A percentile compares a stretch with the other conserved stretches of the same genome.
phyloP scores from a whole-genome alignment of 129 eudicot species.

The Lactuca saligna region DNA sequence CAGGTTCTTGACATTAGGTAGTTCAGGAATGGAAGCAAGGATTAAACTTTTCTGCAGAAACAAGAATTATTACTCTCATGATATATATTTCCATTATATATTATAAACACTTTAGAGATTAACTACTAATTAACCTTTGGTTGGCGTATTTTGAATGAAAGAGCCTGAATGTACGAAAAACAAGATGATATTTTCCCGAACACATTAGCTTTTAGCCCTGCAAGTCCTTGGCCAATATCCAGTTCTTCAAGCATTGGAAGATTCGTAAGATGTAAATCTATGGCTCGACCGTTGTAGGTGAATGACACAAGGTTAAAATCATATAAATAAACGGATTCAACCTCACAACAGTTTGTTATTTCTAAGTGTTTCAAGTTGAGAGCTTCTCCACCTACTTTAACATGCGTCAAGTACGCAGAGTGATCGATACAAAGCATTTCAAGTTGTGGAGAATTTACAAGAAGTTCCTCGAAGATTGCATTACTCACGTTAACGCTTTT shows the following conservation, averaged over 20 bases:
- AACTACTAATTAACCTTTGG: too few relatives aligned
- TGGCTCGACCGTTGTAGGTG: slow-evolving; percentile 23
- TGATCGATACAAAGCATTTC: slow-evolving; percentile 19
- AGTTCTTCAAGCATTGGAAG: slow-evolving; percentile 44
- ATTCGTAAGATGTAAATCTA: slow-evolving; percentile 23
- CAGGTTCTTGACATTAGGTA: slow-evolving; percentile 42
- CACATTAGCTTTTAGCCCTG: slow-evolving; percentile 37
- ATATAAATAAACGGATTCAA: slow-evolving; percentile 28
- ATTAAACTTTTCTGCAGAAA: slow-evolving; percentile 33
- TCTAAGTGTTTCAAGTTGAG: slow-evolving; percentile 31
- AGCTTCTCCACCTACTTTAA: slow-evolving; percentile 18
- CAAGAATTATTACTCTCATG: not conserved
- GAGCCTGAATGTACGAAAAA: slow-evolving; percentile 32
- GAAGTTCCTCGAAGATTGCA: slow-evolving; percentile 22
- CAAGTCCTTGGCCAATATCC: slow-evolving; percentile 20
- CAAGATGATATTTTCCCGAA: slow-evolving; percentile 33
- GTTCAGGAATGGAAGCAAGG: slow-evolving; percentile 25
- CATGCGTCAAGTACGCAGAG: slow-evolving; percentile 16
- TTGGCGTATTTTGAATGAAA: not conserved
- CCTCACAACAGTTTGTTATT: not conserved
- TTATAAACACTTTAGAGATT: too few relatives aligned
- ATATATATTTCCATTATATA: not conserved
- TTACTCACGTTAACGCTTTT: slow-evolving; percentile 33
- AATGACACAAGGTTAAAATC: slow-evolving; percentile 36
- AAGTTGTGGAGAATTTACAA: slow-evolving; percentile 31